Evolutionary conservation across 345 rosid genomes (phyloP), one percentile per base, ranked within the genome.

Genomic region (Excoecaria cochinchinensis): DNA sequence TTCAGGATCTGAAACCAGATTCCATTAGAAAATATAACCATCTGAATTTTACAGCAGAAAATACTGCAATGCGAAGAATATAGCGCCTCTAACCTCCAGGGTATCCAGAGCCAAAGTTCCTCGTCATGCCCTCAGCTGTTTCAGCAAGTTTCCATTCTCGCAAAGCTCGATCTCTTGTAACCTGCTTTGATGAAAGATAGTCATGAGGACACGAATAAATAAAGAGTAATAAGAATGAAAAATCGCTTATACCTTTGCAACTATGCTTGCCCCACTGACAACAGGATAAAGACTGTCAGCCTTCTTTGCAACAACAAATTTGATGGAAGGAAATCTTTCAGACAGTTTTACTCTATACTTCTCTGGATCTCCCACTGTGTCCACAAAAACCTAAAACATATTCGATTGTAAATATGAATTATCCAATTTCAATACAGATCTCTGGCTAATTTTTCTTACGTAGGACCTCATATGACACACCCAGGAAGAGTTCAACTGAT

Each of bases 231-330:
- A 50, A 59, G 21, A 50, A 53, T n/a, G 63, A 47, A 42, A 46
- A 67, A 50, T 16, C 77, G 69, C 40, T 52, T 44, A 69, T 80
- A 95, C 99, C 97, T 95, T 95, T n/a, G 98, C 99, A 17, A 88
- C 97, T 82, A 95, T 95, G 82, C 97, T 91, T 55, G 99, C 99
- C 70, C 98, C 97, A 77, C 98, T 93, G 44, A 93, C 99, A 67
- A 93, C 88, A 53, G 99, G 98, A 84, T 84, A 93, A 22, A 95
- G 87, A 84, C 98, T 93, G 76, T 93, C 99, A 72, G 99, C 98
- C 88, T 95, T 91, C 91, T 95, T 95, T 53, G 98, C 82, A 81
- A 93, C 99, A 22, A 90, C 92, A 81, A 93, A 89, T 82, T 89
- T 93, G 78, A 95, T 81, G 36, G 89, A 87, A 74, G 92, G 85